Base-by-base conservation (phyloP, 257 asterid genomes). In the Penstemon davidsonii region DNA sequence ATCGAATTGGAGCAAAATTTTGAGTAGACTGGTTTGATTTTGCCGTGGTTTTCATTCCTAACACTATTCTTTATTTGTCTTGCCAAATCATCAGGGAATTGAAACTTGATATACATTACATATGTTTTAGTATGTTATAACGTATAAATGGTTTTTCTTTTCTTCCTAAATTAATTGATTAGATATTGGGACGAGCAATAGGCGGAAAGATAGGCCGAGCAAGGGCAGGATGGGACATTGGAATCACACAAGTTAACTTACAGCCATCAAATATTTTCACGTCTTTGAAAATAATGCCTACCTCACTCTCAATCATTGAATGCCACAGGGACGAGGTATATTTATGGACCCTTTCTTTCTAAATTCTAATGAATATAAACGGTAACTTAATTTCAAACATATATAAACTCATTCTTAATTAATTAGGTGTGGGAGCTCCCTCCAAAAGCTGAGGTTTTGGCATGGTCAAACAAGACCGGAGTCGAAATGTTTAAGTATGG, bases 251-350 rank as follows among this genome's bases (percentile, higher is more conserved):
- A 19, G 61, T 93, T 56, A 69, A 93, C 19, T 70, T 90, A 0
- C 70, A 85, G 55, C 82, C 91, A 0, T 84, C 95, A 4, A 79
- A 76, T 61, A 77, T 80, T 8, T 85, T 86, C 76, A 60, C 83
- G 3, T 70, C 86, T 43, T 72, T 90, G 47, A 81, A 85, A 39
- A 66, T 25, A 25, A 25, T 88, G 73, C 98, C 98, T 3, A 39
- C 85, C 52, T 76, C 81, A 25, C 81, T 93, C 8, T 80, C 90
- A 5, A 63, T 93, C 64, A 84, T 93, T 0, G 94, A 90, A 77
- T 86, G 91, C 88, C 98, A 93, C 66, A 78, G 89, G 6, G 98
- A 93, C 33, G 97, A 93, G 97, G 98, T 93, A 0, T 15, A 15
- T 15, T 15, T 15, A 15, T 15, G 18, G 18, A 15, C 18, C 18